phyloP scores from a whole-genome alignment of 805 yeast species.

The Saturnispora sanitii region DNA sequence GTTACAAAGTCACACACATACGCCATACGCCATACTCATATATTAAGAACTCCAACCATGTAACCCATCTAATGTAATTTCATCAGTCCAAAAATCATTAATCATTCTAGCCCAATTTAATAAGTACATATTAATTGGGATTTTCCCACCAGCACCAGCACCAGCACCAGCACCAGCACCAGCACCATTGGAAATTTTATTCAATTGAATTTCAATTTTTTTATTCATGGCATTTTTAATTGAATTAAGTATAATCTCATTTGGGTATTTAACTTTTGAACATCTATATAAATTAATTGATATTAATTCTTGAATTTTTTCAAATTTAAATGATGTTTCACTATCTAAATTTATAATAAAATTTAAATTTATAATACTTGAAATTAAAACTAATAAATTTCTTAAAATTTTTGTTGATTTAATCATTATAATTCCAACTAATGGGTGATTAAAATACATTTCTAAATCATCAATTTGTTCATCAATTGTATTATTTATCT shows the following conservation, averaged over 20 bases:
- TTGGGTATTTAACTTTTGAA: constrained; percentile 14
- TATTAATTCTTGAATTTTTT: constrained; percentile 18
- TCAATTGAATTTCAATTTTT: constrained; percentile 6
- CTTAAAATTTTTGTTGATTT: constrained; percentile 22
- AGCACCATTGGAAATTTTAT: too few species aligned
- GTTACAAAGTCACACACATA: too few species aligned
- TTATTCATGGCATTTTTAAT: constrained; percentile 11
- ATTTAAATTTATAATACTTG: constrained; percentile 20
- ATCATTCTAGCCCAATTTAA: constrained; percentile 20
- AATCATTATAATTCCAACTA: constrained; percentile 19
- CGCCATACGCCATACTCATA: too few species aligned
- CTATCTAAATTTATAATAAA: constrained; percentile 4
- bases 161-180: too few species aligned
- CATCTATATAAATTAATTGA: constrained; percentile 15
- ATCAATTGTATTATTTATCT: constrained; percentile 21
- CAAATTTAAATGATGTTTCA: constrained; percentile 12
- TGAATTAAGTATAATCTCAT: constrained; percentile 11
- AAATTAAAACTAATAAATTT: constrained; percentile 13
- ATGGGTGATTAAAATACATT: constrained; percentile 18
- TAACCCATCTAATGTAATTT: constrained; percentile 17
- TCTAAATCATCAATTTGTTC: constrained; percentile 26
- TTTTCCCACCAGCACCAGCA: constrained; percentile 13
- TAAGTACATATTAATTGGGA: constrained; percentile 9
- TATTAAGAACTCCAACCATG: constrained; percentile 24
- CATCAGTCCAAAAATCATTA: constrained; percentile 13